Base-by-base conservation (phyloP, 345 rosid species). In the Eucalyptus fibrosa region DNA sequence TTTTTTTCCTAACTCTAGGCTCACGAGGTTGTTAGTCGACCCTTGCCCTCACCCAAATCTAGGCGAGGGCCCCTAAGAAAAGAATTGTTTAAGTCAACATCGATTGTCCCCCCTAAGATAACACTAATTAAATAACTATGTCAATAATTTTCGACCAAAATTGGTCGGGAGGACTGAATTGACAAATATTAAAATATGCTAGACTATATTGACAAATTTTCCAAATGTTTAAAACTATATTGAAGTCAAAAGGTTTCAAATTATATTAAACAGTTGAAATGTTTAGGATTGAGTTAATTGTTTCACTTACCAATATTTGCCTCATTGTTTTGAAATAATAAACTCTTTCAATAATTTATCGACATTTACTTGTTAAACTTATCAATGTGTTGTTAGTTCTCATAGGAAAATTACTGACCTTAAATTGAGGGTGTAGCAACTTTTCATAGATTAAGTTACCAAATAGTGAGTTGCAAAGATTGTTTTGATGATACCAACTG, bases 111-210 rank as follows among this genome's bases (percentile, higher is more conserved):
- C 9, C 56, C 23, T 51, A 18, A 53, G 24, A 53, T 7, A 53
- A 0, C 4, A 1, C 5, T 32, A 18, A 17, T 4, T 8, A 67
- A 19, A 32, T 0, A 8, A 24, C 1, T 3, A 32, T 9, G 40
- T 67, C 4, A 1, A 2, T 8, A 5, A 67, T 18, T 67, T 67
- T 5, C 3, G 0, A 10, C 19, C 80, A 16, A 67, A 32, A 32
- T 67, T 67, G 2, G 0, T 10, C 1, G 2, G 2, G 37, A 67
- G 3, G 7, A 32, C 23, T 67, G 1, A 67, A 32, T 67, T 67
- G 0, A 0, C 7, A 67, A 32, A 17, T 67, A 5, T 67, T 23
- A 32, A 67, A 62, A n/a, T n/a, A 1, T 65, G n/a, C 0, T n/a
- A 16, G 6, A 4, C 3, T 65, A 67, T 8, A 67, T 16, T 5